phyloP scores from a whole-genome alignment of 345 rosid genomes.

The Hibiscus mutabilis region DNA sequence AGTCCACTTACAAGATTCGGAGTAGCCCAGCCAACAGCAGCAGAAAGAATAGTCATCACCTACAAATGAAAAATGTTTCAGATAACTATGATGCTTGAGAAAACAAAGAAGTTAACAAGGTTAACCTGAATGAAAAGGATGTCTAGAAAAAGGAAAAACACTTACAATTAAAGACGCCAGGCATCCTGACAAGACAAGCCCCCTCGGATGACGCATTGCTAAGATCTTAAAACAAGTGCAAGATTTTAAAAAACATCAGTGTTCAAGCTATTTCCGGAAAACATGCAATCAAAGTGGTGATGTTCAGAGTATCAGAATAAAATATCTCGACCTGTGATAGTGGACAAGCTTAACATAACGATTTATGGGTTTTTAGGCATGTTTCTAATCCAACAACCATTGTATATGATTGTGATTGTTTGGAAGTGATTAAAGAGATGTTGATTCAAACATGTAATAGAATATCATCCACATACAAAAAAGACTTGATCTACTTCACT shows the following conservation, averaged over 20 bases:
- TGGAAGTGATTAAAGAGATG: too few species aligned
- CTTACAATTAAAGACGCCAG: slow-evolving; percentile 69
- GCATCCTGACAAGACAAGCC: slow-evolving; percentile 90
- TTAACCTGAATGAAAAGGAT: background rate
- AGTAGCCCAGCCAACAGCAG: slow-evolving; percentile 81
- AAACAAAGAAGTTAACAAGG: slow-evolving; percentile 4
- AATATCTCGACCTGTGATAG: too few species aligned
- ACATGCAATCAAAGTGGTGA: background rate
- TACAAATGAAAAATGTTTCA: slow-evolving; percentile 17
- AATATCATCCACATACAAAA: too few species aligned
- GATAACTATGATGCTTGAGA: background rate
- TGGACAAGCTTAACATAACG: background rate
- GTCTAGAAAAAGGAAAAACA: background rate
- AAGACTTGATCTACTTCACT: too few species aligned
- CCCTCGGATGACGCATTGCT: slow-evolving; percentile 97
- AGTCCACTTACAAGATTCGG: slow-evolving; percentile 73
- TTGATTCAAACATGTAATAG: too few species aligned
- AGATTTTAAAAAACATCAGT: background rate
- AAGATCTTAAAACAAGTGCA: slow-evolving; percentile 49
- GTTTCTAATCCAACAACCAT: too few species aligned
- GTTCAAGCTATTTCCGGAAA: background rate
- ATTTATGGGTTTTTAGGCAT: too few species aligned
- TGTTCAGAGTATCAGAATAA: background rate
- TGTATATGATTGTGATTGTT: too few species aligned
- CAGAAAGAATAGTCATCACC: slow-evolving; percentile 93